Percentiles rank a stretch among this genome's conserved stretches.
Conservation (phyloP, 2,329 filamentous ascomycete species). For the Trichocomaceae sp. region DNA sequence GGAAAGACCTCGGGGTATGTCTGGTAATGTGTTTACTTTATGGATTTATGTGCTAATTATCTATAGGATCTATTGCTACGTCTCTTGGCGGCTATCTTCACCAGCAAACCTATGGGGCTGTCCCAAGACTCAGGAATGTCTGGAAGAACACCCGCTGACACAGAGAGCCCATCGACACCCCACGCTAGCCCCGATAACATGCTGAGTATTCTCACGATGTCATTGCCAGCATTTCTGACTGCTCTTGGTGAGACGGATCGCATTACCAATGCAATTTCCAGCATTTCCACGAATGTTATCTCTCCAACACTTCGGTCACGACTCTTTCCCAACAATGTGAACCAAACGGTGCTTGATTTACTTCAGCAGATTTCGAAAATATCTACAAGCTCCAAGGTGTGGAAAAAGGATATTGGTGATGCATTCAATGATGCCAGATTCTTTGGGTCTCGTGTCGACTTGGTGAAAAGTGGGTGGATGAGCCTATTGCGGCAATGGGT, state of each 20-base stretch:
- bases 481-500: conserved; percentile 78
- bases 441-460: conserved; percentile 60
- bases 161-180: conserved; percentile 32
- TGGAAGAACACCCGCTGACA: conserved; percentile 36
- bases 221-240: conserved; percentile 72
- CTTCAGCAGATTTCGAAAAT: conserved; percentile 71
- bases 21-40: conserved; percentile 44
- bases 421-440: conserved; percentile 87
- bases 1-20: conserved; percentile 76
- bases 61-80: conserved; percentile 76
- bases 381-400: conserved; percentile 73
- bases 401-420: conserved; percentile 88
- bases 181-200: conserved; percentile 62
- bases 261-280: conserved; percentile 67
- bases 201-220: conserved; percentile 67
- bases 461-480: conserved; percentile 72
- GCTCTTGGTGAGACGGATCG: conserved; percentile 82
- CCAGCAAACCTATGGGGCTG: conserved; percentile 72
- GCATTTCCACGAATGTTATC: conserved; percentile 77
- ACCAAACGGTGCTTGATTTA: conserved; percentile 62
- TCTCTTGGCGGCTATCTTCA: conserved; percentile 87
- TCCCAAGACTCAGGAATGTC: conserved; percentile 49
- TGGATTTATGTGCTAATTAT: conserved; percentile 33
- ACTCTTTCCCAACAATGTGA: conserved; percentile 78
- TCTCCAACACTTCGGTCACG: conserved; percentile 77